Conservation (phyloP, 2,329 filamentous ascomycete genomes). For the Cylindrodendrum hubeiense region DNA sequence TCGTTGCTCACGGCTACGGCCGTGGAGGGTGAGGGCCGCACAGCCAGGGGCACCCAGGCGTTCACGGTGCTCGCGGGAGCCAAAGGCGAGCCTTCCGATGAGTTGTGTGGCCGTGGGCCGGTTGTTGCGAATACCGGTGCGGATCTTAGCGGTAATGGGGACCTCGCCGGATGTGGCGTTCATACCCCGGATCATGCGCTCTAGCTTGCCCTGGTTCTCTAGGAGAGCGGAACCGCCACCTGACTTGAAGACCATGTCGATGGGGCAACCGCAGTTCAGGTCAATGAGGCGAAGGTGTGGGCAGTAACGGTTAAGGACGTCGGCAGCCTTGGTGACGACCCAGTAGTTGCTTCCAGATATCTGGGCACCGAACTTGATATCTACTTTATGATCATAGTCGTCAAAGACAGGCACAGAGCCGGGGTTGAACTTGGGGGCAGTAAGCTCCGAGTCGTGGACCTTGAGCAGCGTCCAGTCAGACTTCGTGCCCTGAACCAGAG, state of each 20-base stretch:
- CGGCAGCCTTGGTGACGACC: slow-evolving; percentile 89
- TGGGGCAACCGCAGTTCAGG: slow-evolving; percentile 96
- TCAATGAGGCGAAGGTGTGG: slow-evolving; percentile 92
- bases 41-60: slow-evolving; percentile 83
- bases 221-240: slow-evolving; percentile 93
- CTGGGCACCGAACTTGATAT: slow-evolving; percentile 91
- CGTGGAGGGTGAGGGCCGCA: slow-evolving; percentile 95
- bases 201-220: slow-evolving; percentile 88
- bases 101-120: slow-evolving; percentile 84
- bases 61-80: slow-evolving; percentile 78
- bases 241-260: slow-evolving; percentile 90
- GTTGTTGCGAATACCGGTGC: slow-evolving; percentile 87
- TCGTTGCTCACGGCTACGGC: slow-evolving; percentile 91
- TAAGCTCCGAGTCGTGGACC: slow-evolving; percentile 85
- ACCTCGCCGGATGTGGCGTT: slow-evolving; percentile 91
- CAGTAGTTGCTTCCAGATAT: slow-evolving; percentile 94
- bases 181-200: slow-evolving; percentile 97
- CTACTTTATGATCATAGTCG: slow-evolving; percentile 84
- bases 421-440: slow-evolving; percentile 75
- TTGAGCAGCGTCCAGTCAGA: slow-evolving; percentile 96
- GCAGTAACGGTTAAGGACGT: slow-evolving; percentile 80
- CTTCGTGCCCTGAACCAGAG: slow-evolving; percentile 89
- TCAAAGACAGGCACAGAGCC: slow-evolving; percentile 68
- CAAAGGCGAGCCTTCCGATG: slow-evolving; percentile 85
- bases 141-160: slow-evolving; percentile 94